These are phyloP conservation scores for Phoma sp. DNA, from an alignment of 2,329 filamentous ascomycete species.

Conservation along the genomic window DNA sequence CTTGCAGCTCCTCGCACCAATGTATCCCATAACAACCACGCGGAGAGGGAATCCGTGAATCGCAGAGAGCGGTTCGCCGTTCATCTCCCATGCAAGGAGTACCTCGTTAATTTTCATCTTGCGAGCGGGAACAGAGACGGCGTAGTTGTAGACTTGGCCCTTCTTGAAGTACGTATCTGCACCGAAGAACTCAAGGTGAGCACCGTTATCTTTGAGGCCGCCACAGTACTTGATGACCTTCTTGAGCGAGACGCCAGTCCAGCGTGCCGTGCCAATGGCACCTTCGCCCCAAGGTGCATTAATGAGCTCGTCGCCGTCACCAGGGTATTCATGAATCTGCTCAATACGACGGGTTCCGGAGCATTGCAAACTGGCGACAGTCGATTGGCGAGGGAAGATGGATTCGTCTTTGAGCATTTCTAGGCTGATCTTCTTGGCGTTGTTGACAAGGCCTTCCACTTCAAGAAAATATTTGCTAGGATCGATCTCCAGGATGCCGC, in stretches of 20 bases:
- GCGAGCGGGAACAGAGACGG: constrained; percentile 70
- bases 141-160: constrained; percentile 69
- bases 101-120: constrained; percentile 74
- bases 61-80: constrained; percentile 67
- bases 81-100: constrained; percentile 75
- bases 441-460: constrained; percentile 68
- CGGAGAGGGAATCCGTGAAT: constrained; percentile 73
- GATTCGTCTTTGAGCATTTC: constrained; percentile 67
- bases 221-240: constrained; percentile 75
- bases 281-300: constrained; percentile 57
- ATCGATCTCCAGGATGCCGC: constrained; percentile 72
- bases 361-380: constrained; percentile 70
- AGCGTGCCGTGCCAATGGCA: constrained; percentile 71
- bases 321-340: constrained; percentile 70
- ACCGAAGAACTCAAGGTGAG: constrained; percentile 73
- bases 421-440: constrained; percentile 64
- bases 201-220: constrained; percentile 62
- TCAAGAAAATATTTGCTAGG: constrained; percentile 61
- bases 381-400: constrained; percentile 66
- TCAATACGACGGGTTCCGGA: constrained; percentile 73
- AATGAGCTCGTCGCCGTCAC: constrained; percentile 69
- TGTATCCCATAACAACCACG: constrained; percentile 70
- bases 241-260: constrained; percentile 70
- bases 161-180: constrained; percentile 79
- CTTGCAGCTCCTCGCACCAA: constrained; percentile 69